These are phyloP conservation scores for Lophium mytilinum DNA, from an alignment of 495 filamentous ascomycete genomes.

Conservation along the genomic window DNA sequence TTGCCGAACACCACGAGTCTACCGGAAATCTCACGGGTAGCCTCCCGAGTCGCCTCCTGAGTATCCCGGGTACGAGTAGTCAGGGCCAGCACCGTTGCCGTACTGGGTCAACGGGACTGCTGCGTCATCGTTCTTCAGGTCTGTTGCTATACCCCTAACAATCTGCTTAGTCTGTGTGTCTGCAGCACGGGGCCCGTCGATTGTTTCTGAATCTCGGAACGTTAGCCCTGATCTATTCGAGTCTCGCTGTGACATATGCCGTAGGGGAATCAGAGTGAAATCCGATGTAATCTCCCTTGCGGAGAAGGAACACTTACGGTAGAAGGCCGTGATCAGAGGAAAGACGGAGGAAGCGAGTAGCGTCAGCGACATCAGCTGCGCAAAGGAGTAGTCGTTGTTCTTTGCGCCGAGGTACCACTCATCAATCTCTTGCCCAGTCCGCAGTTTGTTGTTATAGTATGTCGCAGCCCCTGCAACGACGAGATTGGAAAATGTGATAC, in stretches of 20 bases:
- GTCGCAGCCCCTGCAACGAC: neutral
- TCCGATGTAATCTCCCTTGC: neutral
- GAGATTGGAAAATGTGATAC: neutral
- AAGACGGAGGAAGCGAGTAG: neutral
- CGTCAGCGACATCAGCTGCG: constrained; percentile 2
- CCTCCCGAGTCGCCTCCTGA: no score
- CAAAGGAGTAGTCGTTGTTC: neutral
- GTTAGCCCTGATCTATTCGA: neutral
- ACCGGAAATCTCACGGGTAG: no score
- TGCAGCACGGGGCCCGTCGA: neutral
- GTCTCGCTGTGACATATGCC: no score
- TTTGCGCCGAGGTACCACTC: constrained; percentile 1
- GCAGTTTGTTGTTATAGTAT: neutral
- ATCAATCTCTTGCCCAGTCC: constrained; percentile 4
- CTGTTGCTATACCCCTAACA: neutral
- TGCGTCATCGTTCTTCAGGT: neutral
- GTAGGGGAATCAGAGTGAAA: neutral
- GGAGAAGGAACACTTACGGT: neutral
- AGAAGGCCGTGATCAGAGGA: neutral
- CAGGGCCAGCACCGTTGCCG: no score
- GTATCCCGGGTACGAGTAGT: no score
- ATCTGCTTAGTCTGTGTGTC: neutral
- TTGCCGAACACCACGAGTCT: no score
- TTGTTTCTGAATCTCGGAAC: neutral
- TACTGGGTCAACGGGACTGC: neutral